Percentiles rank a stretch among this genome's conserved stretches.
These are phyloP conservation scores for Colletotrichum truncatum DNA, from an alignment of 2,329 filamentous ascomycete species.

Conservation along the genomic window DNA sequence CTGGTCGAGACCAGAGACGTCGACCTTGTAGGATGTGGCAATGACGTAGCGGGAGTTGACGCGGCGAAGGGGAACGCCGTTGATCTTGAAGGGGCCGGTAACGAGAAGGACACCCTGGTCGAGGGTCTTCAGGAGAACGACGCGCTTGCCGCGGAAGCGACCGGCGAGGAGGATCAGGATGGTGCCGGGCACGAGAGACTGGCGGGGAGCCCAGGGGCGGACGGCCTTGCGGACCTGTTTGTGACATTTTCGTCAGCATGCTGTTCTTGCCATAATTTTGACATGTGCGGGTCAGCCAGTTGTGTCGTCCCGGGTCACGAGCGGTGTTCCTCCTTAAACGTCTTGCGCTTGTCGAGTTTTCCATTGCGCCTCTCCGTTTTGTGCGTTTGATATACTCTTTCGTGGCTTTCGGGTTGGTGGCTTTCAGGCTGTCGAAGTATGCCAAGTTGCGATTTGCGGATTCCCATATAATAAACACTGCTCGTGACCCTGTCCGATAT, in stretches of 20 bases:
- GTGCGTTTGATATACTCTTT: not conserved
- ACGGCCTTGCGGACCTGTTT: conserved; percentile 91
- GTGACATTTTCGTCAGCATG: conserved; percentile 20
- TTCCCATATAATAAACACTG: not conserved
- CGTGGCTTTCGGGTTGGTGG: not conserved
- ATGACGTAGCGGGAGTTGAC: conserved; percentile 95
- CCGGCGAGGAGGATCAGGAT: conserved; percentile 99
- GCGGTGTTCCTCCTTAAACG: not conserved
- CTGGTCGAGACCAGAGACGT: conserved; percentile 85
- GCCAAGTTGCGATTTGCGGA: conserved; percentile 1
- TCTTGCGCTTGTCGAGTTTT: not conserved
- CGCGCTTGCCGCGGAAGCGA: conserved; percentile 99
- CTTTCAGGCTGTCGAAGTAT: not conserved
- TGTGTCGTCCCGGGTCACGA: conserved; percentile 18
- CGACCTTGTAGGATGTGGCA: conserved; percentile 86
- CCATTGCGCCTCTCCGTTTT: not conserved
- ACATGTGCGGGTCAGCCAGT: not conserved
- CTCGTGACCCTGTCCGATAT: conserved; percentile 13
- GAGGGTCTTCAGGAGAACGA: conserved; percentile 98
- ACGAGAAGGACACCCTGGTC: conserved; percentile 98
- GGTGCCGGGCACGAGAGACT: conserved; percentile 91
- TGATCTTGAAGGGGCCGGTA: conserved; percentile 99
- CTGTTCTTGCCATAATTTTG: not conserved
- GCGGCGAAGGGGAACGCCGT: conserved; percentile 96
- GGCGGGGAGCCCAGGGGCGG: conserved; percentile 86